Evolutionary conservation across 2,329 filamentous ascomycete species (phyloP).

Genomic region (Didymella exigua): DNA sequence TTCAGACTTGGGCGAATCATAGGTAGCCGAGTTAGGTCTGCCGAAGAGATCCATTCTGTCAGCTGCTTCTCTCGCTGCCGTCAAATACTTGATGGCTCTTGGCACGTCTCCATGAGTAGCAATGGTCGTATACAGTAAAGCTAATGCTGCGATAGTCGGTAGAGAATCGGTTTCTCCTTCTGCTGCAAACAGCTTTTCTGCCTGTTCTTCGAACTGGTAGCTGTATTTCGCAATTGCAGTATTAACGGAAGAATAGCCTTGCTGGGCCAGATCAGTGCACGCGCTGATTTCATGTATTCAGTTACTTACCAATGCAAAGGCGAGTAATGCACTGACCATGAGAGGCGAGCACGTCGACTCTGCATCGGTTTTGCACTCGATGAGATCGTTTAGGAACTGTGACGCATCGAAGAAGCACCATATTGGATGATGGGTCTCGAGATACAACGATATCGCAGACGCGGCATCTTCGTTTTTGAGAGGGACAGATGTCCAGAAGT

Average conservation of each 20-base stretch:
- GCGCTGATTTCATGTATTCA: background rate
- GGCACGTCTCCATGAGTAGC: slow-evolving; percentile 15
- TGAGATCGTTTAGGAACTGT: slow-evolving; percentile 15
- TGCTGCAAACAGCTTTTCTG: slow-evolving; percentile 16
- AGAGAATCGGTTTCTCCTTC: slow-evolving; percentile 5
- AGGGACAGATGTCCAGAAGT: slow-evolving; percentile 18
- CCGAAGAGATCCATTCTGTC: slow-evolving; percentile 16
- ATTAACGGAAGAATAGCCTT: slow-evolving; percentile 15
- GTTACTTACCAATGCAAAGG: slow-evolving; percentile 15
- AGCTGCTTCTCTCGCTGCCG: slow-evolving; percentile 10
- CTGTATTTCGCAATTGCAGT: slow-evolving; percentile 8
- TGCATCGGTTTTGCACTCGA: slow-evolving; percentile 9
- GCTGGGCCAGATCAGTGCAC: background rate
- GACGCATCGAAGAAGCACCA: slow-evolving; percentile 21
- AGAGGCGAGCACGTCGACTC: slow-evolving; percentile 15
- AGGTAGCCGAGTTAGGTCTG: slow-evolving; percentile 3
- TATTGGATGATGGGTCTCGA: slow-evolving; percentile 19
- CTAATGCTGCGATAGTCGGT: slow-evolving; percentile 12
- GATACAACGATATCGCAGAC: slow-evolving; percentile 16
- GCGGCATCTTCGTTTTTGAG: slow-evolving; percentile 14
- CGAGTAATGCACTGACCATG: slow-evolving; percentile 15
- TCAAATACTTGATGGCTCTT: slow-evolving; percentile 11
- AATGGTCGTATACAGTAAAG: slow-evolving; percentile 14
- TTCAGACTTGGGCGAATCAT: slow-evolving; percentile 4
- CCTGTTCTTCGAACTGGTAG: slow-evolving; percentile 16